Conservation (phyloP, 169 alveolate species). For the Eimeria brunetti region DNA sequence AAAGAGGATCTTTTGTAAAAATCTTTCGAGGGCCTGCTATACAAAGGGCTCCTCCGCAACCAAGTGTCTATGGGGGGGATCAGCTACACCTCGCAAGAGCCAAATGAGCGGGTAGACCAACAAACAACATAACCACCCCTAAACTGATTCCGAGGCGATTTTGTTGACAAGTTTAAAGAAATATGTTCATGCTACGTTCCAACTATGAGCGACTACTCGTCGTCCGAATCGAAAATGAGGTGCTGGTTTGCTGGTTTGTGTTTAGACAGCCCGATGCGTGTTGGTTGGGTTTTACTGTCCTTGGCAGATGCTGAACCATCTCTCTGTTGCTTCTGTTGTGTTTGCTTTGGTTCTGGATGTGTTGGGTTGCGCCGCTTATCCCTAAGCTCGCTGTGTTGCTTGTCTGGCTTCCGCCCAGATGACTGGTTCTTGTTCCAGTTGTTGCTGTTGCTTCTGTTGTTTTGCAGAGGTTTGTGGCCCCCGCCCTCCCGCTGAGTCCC, state of each 20-base stretch:
- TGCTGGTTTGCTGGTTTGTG: conserved; percentile 62
- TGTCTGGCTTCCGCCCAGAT: background rate
- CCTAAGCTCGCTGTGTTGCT: conserved; percentile 5
- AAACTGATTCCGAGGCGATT: background rate
- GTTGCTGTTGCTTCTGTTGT: background rate
- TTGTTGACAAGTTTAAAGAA: background rate
- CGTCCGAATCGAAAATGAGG: conserved; percentile 58
- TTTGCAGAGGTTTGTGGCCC: background rate
- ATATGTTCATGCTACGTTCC: background rate
- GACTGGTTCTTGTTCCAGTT: background rate
- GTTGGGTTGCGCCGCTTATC: background rate
- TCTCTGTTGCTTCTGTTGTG: background rate
- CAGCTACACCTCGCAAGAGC: background rate
- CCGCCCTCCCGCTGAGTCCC: background rate
- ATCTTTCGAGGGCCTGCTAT: background rate
- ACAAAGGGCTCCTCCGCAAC: background rate
- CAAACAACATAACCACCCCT: background rate
- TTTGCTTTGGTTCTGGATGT: background rate
- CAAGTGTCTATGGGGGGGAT: background rate
- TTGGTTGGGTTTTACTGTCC: background rate
- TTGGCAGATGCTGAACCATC: background rate
- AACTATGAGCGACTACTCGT: background rate
- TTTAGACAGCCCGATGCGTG: conserved; percentile 52
- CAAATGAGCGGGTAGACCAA: background rate
- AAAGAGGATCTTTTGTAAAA: background rate